Conservation (phyloP, 371 early-diverging fungal species). For the Capillidium heterosporum region DNA sequence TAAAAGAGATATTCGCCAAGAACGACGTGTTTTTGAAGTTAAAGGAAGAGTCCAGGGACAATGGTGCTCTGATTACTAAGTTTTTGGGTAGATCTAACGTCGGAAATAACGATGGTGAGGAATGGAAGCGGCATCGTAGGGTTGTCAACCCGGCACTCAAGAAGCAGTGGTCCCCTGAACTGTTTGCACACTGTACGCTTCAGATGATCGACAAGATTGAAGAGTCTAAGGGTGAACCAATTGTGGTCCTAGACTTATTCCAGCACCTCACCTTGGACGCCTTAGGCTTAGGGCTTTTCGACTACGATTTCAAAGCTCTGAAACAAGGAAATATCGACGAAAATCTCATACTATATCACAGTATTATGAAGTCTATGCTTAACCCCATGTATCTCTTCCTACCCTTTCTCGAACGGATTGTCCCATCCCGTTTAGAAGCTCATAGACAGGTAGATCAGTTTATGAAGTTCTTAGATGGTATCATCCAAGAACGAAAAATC, state of each 20-base stretch:
- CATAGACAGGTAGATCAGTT: background rate
- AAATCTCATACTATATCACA: background rate
- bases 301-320: constrained; percentile 1
- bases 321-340: background rate
- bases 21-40: background rate
- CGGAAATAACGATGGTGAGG: constrained; percentile 7
- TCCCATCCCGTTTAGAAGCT: background rate
- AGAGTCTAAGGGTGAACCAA: background rate
- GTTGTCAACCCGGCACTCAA: constrained; percentile 11
- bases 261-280: background rate
- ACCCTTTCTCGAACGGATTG: background rate
- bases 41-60: background rate
- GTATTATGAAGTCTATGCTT: background rate
- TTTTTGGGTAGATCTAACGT: constrained; percentile 7
- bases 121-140: constrained; percentile 15
- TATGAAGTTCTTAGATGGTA: background rate
- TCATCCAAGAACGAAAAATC: background rate
- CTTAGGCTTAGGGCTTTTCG: constrained; percentile 1
- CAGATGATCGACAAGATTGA: background rate
- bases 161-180: background rate
- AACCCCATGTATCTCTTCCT: constrained; percentile 2
- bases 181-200: background rate
- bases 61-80: background rate
- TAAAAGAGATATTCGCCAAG: background rate
- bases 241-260: background rate